Evolutionary conservation across 202 grass and related monocot genomes (phyloP), one percentile per base, ranked within the genome.

Genomic region (Elaeis oleifera): DNA sequence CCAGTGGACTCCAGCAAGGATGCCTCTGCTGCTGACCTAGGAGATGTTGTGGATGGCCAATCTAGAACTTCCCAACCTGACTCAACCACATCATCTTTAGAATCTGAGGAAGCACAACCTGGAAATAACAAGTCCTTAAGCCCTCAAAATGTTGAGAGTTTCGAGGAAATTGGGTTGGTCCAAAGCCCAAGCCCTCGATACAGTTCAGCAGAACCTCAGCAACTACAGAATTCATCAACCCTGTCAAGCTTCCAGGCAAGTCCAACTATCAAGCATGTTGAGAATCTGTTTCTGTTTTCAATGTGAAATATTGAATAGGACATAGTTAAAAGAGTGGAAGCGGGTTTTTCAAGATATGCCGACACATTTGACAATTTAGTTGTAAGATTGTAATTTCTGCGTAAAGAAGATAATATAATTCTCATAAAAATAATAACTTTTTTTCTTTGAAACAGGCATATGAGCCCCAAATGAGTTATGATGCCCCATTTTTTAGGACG

Each of bases 151-250:
- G 60, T 86, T 54, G 88, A 77, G 28, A 79, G 77, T 60, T 84
- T 83, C 72, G 80, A 81, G 57, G 88, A 84, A 16, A 65, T 90
- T 51, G 88, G 88, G 50, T 70, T 90, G 60, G 80, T 90, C 29
- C 79, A 80, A 72, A 81, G 74, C 1, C 54, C 83, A 52, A 83
- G 83, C 69, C 81, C 79, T 50, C 52, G 74, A 60, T 84, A 81
- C 60, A 75, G 27, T 66, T 71, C 63, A 26, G 64, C 51, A 3
- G 79, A 73, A 72, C 67, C 29, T 24, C 74, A 75, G 26, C 81
- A 77, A 54, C 53, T 77, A 4, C 79, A 86, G 65, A 80, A 60
- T 18, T 54, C 73, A 22, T 20, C 83, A 66, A 67, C 48, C 77
- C 75, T 86, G 66, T 28, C 83, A 20, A 23, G 61, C 13, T 83